Percentiles rank a stretch among this genome's conserved stretches.
Conservation (phyloP, 176 grass and related monocot species). For the Triticum timopheevii region DNA sequence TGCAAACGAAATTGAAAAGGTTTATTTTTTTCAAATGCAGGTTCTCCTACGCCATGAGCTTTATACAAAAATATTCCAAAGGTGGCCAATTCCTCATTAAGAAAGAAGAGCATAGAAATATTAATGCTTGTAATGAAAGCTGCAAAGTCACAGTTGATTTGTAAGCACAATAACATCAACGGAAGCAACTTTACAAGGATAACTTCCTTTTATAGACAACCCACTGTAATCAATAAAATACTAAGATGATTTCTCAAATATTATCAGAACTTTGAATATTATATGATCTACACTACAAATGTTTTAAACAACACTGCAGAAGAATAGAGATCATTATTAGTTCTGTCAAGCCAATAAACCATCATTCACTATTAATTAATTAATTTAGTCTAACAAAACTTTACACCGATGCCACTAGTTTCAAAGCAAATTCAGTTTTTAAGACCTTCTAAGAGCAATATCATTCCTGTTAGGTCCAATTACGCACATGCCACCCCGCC, state of each 20-base stretch:
- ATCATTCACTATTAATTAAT: background rate
- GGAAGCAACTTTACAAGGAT: conserved; percentile 1
- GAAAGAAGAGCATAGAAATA: background rate
- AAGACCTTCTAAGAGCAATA: background rate
- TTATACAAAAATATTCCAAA: background rate
- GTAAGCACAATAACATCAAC: background rate
- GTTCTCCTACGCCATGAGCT: background rate
- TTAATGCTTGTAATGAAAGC: background rate
- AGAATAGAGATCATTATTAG: background rate
- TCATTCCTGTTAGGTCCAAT: background rate
- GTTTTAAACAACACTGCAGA: background rate
- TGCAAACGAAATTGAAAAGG: background rate
- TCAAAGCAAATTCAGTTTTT: background rate
- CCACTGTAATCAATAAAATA: background rate
- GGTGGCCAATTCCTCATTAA: background rate
- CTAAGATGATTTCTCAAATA: background rate
- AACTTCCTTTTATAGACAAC: conserved; percentile 1
- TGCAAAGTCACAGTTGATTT: background rate
- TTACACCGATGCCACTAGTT: background rate
- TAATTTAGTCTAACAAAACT: background rate
- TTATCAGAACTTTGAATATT: background rate
- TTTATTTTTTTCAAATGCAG: background rate
- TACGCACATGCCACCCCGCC: background rate
- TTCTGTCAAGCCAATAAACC: background rate
- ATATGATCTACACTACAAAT: background rate